Conservation (phyloP, 139 green algal genomes). For the Picochlorum sp. region DNA sequence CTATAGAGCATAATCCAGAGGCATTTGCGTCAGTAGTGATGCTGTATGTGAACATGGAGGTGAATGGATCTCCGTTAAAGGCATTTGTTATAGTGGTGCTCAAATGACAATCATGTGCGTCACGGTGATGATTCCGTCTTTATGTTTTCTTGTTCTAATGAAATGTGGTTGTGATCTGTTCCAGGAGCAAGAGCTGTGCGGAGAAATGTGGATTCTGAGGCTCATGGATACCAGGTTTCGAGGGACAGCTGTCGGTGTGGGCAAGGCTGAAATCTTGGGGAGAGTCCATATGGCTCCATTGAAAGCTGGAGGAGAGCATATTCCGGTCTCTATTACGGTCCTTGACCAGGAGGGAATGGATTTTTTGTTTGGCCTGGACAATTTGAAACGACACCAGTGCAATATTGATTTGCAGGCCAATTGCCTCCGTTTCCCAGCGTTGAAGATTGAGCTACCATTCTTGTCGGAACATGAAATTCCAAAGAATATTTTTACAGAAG, state of each 20-base stretch:
- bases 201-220: conserved; percentile 66
- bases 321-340: conserved; percentile 80
- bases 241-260: conserved; percentile 83
- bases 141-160: not conserved
- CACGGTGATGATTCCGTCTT: not conserved
- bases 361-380: conserved; percentile 97
- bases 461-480: conserved; percentile 54
- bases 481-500: not conserved
- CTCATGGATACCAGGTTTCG: conserved; percentile 85
- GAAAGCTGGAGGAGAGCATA: conserved; percentile 58
- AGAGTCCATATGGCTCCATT: conserved; percentile 48
- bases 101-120: conserved; percentile 59
- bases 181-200: conserved; percentile 36
- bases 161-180: not conserved
- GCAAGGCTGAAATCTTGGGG: conserved; percentile 74
- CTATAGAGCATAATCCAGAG: conserved; percentile 88
- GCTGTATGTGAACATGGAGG: conserved; percentile 79
- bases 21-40: conserved; percentile 63
- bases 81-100: conserved; percentile 80
- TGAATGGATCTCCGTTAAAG: conserved; percentile 64
- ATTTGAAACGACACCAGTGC: conserved; percentile 77
- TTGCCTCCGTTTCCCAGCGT: conserved; percentile 47
- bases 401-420: conserved; percentile 60
- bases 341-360: conserved; percentile 76
- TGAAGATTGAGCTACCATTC: conserved; percentile 60